Evolutionary conservation across 805 yeast species (phyloP), one percentile per base, ranked within the genome.

Genomic region (Starmerella roubikii): DNA sequence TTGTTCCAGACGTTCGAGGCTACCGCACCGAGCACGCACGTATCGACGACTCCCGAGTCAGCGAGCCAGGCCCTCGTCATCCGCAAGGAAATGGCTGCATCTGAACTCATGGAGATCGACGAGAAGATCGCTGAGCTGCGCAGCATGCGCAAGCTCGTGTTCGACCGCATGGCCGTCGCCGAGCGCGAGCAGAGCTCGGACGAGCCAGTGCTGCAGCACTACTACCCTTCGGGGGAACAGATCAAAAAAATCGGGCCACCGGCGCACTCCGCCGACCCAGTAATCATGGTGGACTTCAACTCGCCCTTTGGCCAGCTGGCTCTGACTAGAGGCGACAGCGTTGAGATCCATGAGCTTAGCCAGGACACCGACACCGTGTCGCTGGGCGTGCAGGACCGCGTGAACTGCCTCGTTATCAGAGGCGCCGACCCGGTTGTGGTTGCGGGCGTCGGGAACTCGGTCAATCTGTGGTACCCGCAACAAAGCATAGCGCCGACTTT

Each of bases 291-390:
- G 42, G 85, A 76, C 46, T 78, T 79, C 54, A 84, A 78, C 52
- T 62, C 69, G 19, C 88, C 88, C 12, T 79, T 76, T 57, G 86
- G 85, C 2, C 74, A 74, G 1, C 50, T 83, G 56, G 86, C 84
- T 2, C 71, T 86, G 13, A 83, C 94, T 0, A 60, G 74, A 49
- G 94, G 84, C 54, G 81, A 77, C 54, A 72, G 79, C 0, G 78
- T 84, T 4, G 42, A 38, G 27, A 27, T 45, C 17, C 34, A 41
- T 32, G 46, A 34, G 32, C 42, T 45, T 15, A 42, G 28, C 30
- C 29, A 19, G 17, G 42, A 45, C 31, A 23, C 26, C 17, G 39
- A 39, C 34, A 20, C 18, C 7, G n/a, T 5, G 8, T 26, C 21
- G 19, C 27, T 17, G n/a, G 11, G n/a, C 4, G 27, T 13, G 9